These are phyloP conservation scores for Candida pseudocylindracea DNA, from an alignment of 1,139 yeast species.

Conservation along the genomic window DNA sequence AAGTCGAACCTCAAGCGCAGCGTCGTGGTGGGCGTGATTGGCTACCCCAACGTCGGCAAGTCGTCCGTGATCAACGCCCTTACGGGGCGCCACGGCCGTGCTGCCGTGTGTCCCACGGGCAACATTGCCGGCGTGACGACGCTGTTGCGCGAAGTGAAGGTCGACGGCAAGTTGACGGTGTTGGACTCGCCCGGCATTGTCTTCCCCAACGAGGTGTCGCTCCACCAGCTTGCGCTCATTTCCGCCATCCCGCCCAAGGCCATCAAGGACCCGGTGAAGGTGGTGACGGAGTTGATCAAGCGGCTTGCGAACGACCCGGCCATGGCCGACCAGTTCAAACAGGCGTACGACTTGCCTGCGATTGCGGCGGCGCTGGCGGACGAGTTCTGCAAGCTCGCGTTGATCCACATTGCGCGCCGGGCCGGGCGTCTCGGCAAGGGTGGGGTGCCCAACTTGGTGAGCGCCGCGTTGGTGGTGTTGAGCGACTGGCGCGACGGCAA, in stretches of 20 bases:
- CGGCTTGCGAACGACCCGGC: slow-evolving; percentile 48
- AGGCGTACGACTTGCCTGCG: slow-evolving; percentile 65
- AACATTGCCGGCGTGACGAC: slow-evolving; percentile 97
- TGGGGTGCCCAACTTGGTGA: slow-evolving; percentile 73
- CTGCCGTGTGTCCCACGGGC: slow-evolving; percentile 85
- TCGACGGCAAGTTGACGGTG: slow-evolving; percentile 72
- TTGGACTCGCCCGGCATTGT: slow-evolving; percentile 97
- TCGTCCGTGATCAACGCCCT: slow-evolving; percentile 86
- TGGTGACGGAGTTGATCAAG: slow-evolving; percentile 56
- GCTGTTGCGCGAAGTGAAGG: slow-evolving; percentile 72
- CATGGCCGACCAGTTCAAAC: slow-evolving; percentile 56
- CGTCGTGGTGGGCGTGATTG: slow-evolving; percentile 89
- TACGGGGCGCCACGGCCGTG: slow-evolving; percentile 58
- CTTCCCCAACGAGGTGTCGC: slow-evolving; percentile 53
- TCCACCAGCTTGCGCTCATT: slow-evolving; percentile 57
- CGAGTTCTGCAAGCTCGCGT: slow-evolving; percentile 58
- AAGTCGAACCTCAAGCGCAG: slow-evolving; percentile 75
- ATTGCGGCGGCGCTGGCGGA: slow-evolving; percentile 41
- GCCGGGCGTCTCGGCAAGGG: slow-evolving; percentile 87
- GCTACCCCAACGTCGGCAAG: slow-evolving; percentile 87
- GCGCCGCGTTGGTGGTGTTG: slow-evolving; percentile 68
- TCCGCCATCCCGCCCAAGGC: slow-evolving; percentile 84
- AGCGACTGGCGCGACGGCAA: slow-evolving; percentile 98
- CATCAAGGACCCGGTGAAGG: slow-evolving; percentile 66
- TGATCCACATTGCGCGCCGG: slow-evolving; percentile 82